These are phyloP conservation scores for Lachnellula arida DNA, from an alignment of 2,329 filamentous ascomycete species.

Conservation along the genomic window DNA sequence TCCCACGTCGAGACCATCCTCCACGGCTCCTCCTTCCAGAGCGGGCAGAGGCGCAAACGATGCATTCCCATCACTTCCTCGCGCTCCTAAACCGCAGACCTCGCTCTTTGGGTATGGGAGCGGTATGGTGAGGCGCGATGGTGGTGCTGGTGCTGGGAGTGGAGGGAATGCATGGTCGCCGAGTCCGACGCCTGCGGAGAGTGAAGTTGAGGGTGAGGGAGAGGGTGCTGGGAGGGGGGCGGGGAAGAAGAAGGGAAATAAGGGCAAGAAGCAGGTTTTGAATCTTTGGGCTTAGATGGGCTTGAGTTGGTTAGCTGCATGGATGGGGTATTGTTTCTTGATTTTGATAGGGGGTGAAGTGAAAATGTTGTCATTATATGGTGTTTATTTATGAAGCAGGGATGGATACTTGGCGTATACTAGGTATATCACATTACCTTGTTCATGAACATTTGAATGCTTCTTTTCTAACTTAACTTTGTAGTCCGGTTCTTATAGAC, in stretches of 20 bases:
- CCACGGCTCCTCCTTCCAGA: constrained; percentile 10
- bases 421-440: no score
- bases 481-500: no score
- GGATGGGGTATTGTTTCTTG: no score
- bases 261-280: constrained; percentile 56
- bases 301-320: no score
- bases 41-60: constrained; percentile 38
- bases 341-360: no score
- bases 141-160: constrained; percentile 33
- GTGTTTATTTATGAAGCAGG: no score
- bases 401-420: no score
- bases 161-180: constrained; percentile 21
- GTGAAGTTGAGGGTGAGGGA: constrained; percentile 12
- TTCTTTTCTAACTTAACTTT: no score
- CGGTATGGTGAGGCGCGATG: constrained; percentile 51
- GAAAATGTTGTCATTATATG: no score
- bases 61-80: constrained; percentile 77
- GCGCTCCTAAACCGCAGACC: constrained; percentile 64
- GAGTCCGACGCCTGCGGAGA: constrained; percentile 17
- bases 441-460: no score
- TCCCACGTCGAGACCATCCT: constrained; percentile 18
- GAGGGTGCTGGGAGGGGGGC: constrained; percentile 33
- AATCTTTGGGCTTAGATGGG: constrained; percentile 18
- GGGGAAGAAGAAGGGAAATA: constrained; percentile 49
- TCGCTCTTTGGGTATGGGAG: constrained; percentile 59